Base-by-base conservation (phyloP, 1,284 basidiomycete genomes). In the Tilletia indica region DNA sequence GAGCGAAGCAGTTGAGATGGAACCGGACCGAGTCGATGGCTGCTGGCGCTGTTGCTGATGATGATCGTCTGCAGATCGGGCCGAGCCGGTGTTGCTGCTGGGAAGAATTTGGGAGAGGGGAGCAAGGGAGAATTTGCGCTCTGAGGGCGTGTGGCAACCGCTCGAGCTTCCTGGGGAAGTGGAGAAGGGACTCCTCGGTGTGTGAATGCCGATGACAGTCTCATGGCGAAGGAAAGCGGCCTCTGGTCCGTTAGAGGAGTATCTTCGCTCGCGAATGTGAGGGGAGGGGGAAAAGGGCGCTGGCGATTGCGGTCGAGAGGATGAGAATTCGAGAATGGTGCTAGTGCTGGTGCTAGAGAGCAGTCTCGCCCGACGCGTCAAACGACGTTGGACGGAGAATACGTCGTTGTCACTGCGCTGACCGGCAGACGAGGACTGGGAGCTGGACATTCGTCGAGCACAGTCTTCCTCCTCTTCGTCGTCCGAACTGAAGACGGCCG, bases 201-300 rank as follows among this genome's bases (percentile, higher is more conserved):
- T 81, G 56, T 81, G 79, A 49, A 81, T 77, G 12, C 79, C 79
- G 31, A 81, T 81, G 51, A 81, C 79, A 1, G 79, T 81, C 72
- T 80, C 78, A 67, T 81, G 79, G 34, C 79, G 67, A 21, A 73
- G 69, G 51, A 81, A 77, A 6, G 79, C 78, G 3, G 78, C 79
- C 48, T 81, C 79, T 6, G 76, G 75, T 1, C 78, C 79, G 31
- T 81, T 78, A 21, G 72, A 70, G 3, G 77, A 78, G 68, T 80
- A 80, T 4, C 79, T 70, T 34, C 78, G 58, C 0, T 70, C 39
- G 72, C 39, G 45, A 54, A 42, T 5, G 67, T 67, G 25, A 64
- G 39, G n/a, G 73, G 74, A 45, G 72, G 69, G 2, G 71, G 76
- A 5, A 73, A 76, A 71, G 73, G 72, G 14, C 70, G 76, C 19